Percentiles rank a stretch among this genome's conserved stretches.
Evolutionary conservation across 2,329 filamentous ascomycete species (phyloP).

Genomic region (Dryadomyces quercivorus): DNA sequence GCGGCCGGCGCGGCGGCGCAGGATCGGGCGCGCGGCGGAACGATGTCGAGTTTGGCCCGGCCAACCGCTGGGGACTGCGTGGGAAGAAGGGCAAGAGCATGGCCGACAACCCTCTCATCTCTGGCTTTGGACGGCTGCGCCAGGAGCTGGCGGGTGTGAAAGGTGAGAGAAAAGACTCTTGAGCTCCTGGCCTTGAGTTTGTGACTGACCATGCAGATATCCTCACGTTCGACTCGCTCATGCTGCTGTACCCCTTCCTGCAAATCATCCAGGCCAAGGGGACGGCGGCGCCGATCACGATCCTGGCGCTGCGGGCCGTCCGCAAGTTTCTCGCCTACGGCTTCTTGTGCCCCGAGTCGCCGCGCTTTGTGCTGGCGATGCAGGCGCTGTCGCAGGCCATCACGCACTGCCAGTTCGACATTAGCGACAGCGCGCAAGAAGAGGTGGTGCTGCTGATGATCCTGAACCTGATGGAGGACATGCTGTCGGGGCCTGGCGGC

Average conservation of each 20-base stretch:
- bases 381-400: slow-evolving; percentile 89
- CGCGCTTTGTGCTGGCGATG: slow-evolving; percentile 84
- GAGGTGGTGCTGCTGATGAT: slow-evolving; percentile 93
- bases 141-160: slow-evolving; percentile 78
- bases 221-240: slow-evolving; percentile 73
- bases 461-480: slow-evolving; percentile 93
- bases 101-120: slow-evolving; percentile 94
- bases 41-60: slow-evolving; percentile 41
- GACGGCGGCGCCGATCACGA: slow-evolving; percentile 91
- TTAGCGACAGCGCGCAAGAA: slow-evolving; percentile 86
- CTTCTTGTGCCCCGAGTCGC: slow-evolving; percentile 72
- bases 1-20: not conserved
- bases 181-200: too few relatives aligned
- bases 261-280: slow-evolving; percentile 95
- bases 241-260: slow-evolving; percentile 83
- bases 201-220: slow-evolving; percentile 53
- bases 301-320: slow-evolving; percentile 81
- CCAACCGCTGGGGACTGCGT: slow-evolving; percentile 82
- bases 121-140: slow-evolving; percentile 80
- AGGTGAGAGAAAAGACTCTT: slow-evolving; percentile 45
- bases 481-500: slow-evolving; percentile 88
- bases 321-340: slow-evolving; percentile 96
- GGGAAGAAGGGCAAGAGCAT: slow-evolving; percentile 95
- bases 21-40: not conserved
- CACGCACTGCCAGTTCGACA: slow-evolving; percentile 95